Conservation (phyloP, 73 alveolate genomes). For the Tetrahymena elliotti region DNA sequence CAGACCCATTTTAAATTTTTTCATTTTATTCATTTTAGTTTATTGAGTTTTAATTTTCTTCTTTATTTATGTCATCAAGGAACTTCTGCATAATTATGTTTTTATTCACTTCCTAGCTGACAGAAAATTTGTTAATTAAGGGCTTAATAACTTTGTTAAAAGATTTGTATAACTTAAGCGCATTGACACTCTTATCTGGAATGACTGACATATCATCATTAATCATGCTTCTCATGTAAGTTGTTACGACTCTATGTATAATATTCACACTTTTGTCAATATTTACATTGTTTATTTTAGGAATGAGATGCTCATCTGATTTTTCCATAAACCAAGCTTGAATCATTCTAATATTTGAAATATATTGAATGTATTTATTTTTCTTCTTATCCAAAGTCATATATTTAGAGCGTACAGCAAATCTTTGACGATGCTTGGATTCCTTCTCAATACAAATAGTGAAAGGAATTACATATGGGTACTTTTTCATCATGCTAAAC, state of each 20-base stretch:
- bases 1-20: not conserved
- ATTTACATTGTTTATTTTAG: conserved; percentile 71
- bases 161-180: conserved; percentile 10
- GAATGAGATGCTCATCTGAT: conserved; percentile 70
- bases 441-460: conserved; percentile 59
- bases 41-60: not conserved
- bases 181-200: conserved; percentile 12
- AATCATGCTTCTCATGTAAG: conserved; percentile 50
- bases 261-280: conserved; percentile 67
- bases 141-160: conserved; percentile 24
- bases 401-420: conserved; percentile 76
- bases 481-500: conserved; percentile 62
- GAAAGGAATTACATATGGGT: conserved; percentile 62
- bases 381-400: conserved; percentile 75
- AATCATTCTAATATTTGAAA: conserved; percentile 60
- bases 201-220: not conserved
- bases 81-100: conserved; percentile 10
- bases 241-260: conserved; percentile 64
- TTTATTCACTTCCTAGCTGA: conserved; percentile 16
- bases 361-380: conserved; percentile 64
- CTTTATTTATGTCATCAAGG: conserved; percentile 11
- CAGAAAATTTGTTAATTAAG: conserved; percentile 5
- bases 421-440: conserved; percentile 71
- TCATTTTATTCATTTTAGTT: not conserved
- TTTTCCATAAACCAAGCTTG: conserved; percentile 60